Percentiles rank a stretch among this genome's conserved stretches.
Conservation (phyloP, 179 eudicot genomes). For the Carnegiea gigantea region DNA sequence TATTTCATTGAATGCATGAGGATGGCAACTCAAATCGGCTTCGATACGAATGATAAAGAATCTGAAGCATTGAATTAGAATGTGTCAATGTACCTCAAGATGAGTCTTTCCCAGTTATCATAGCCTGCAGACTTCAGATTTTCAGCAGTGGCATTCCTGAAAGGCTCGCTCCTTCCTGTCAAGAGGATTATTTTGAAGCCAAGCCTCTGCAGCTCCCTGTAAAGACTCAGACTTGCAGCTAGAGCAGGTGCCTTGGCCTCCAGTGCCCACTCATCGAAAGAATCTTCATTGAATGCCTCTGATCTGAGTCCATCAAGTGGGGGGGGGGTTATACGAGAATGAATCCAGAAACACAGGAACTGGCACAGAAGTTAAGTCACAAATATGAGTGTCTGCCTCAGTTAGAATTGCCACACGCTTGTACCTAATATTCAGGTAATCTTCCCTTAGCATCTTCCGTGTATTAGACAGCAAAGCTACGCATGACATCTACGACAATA, state of each 20-base stretch:
- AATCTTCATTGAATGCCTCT: slow-evolving; percentile 45
- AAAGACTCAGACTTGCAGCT: slow-evolving; percentile 61
- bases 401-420: too few relatives aligned
- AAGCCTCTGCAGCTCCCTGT: slow-evolving; percentile 54
- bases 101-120: slow-evolving; percentile 58
- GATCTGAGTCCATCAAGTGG: slow-evolving; percentile 29
- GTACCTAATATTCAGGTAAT: too few relatives aligned
- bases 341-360: neutral
- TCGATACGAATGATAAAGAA: neutral
- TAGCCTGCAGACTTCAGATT: slow-evolving; percentile 57
- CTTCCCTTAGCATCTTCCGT: neutral
- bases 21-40: neutral
- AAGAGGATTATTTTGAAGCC: slow-evolving; percentile 64
- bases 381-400: neutral
- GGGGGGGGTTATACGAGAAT: neutral
- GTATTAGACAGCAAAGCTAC: neutral
- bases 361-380: neutral
- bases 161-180: slow-evolving; percentile 67
- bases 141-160: slow-evolving; percentile 48
- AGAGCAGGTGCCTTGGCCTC: slow-evolving; percentile 59
- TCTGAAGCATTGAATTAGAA: neutral
- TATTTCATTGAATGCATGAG: slow-evolving; percentile 12
- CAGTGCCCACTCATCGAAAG: slow-evolving; percentile 52
- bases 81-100: slow-evolving; percentile 49
- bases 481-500: neutral